Conservation (phyloP, 164 flowering plant genomes). For the Paratinospora sagittata region DNA sequence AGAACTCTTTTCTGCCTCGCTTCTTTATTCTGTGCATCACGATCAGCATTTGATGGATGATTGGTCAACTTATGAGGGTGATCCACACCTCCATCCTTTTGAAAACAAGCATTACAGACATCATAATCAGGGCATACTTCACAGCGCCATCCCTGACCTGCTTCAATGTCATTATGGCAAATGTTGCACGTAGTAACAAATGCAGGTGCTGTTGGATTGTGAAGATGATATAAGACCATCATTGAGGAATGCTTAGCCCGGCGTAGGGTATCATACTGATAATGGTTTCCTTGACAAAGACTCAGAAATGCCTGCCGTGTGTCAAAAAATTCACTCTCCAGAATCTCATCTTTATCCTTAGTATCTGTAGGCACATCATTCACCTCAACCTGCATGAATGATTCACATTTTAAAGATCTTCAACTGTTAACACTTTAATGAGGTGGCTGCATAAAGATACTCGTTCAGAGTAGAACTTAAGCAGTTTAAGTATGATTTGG, state of each 20-base stretch:
- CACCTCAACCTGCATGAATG: conserved; percentile 61
- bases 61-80: conserved; percentile 95
- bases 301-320: conserved; percentile 97
- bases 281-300: conserved; percentile 98
- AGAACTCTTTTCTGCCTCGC: conserved; percentile 80
- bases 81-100: conserved; percentile 69
- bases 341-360: conserved; percentile 90
- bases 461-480: background rate
- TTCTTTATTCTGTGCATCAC: conserved; percentile 91
- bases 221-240: conserved; percentile 99
- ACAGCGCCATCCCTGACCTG: conserved; percentile 99
- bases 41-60: conserved; percentile 77
- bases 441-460: background rate
- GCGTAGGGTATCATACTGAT: conserved; percentile 97
- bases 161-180: conserved; percentile 82
- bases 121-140: conserved; percentile 98
- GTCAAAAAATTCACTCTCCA: conserved; percentile 98
- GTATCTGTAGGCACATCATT: conserved; percentile 77
- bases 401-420: conserved; percentile 9
- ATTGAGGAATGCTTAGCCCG: conserved; percentile 98
- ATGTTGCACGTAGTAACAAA: conserved; percentile 85
- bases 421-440: background rate
- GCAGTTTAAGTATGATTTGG: background rate
- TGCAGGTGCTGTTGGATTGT: conserved; percentile 98
- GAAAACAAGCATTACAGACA: conserved; percentile 81